Conservation (phyloP, 2,329 filamentous ascomycete species). For the Neurospora sp. region DNA sequence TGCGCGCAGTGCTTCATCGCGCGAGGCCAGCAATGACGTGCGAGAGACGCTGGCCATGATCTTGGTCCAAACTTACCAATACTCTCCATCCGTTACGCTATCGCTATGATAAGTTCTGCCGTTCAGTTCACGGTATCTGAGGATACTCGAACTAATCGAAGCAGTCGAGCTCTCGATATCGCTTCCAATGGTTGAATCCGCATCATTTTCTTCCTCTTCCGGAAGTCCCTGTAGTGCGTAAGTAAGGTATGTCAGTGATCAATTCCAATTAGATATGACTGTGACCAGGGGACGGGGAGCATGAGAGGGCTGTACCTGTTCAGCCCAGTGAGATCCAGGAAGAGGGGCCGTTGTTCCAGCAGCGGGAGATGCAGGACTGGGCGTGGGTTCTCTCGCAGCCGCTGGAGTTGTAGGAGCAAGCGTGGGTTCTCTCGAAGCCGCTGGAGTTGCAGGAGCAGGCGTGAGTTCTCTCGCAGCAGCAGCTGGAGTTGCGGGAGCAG, state of each 20-base stretch:
- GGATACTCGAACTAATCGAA: conserved; percentile 3
- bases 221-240: not conserved
- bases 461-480: too few relatives aligned
- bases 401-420: not conserved
- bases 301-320: not conserved
- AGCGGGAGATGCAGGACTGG: not conserved
- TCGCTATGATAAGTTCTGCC: conserved; percentile 9
- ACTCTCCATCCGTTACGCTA: not conserved
- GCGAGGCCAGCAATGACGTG: too few relatives aligned
- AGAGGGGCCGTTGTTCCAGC: not conserved
- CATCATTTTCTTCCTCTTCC: not conserved
- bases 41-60: too few relatives aligned
- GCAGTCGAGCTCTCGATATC: conserved; percentile 1
- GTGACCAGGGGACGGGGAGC: not conserved
- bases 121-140: conserved; percentile 5
- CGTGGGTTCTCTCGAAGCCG: too few relatives aligned
- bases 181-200: not conserved
- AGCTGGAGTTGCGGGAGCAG: not conserved
- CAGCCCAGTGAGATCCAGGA: not conserved
- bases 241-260: not conserved
- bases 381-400: not conserved
- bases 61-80: not conserved
- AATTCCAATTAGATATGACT: too few relatives aligned
- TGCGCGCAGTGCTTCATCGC: not conserved
- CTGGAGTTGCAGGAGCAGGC: too few relatives aligned